Percentiles rank a stretch among this genome's conserved stretches.
Conservation (phyloP, 2,329 filamentous ascomycete species). For the Rutstroemia sp. region DNA sequence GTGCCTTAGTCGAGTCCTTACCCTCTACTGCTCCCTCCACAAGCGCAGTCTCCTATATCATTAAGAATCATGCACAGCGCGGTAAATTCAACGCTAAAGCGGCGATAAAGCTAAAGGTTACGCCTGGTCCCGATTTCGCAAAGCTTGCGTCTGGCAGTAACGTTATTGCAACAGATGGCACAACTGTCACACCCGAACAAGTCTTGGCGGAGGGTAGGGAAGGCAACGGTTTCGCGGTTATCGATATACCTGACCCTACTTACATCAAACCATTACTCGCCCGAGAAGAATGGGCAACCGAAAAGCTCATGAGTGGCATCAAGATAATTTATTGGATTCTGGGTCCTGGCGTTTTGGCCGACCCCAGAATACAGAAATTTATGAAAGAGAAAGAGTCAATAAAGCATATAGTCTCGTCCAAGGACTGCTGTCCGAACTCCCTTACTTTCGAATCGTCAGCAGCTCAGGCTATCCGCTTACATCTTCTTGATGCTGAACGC, state of each 20-base stretch:
- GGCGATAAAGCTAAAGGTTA: slow-evolving; percentile 59
- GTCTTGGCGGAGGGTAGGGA: slow-evolving; percentile 62
- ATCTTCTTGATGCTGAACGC: slow-evolving; percentile 63
- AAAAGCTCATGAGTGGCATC: slow-evolving; percentile 59
- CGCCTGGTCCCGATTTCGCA: slow-evolving; percentile 49
- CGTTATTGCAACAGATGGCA: slow-evolving; percentile 57
- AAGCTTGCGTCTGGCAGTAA: slow-evolving; percentile 54
- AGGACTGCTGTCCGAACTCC: slow-evolving; percentile 68
- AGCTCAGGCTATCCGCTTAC: slow-evolving; percentile 59
- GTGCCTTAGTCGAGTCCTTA: slow-evolving; percentile 52
- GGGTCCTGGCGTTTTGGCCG: slow-evolving; percentile 56
- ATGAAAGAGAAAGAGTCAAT: slow-evolving; percentile 53
- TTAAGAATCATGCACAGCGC: slow-evolving; percentile 66
- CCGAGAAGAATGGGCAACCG: slow-evolving; percentile 64
- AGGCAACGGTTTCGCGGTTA: slow-evolving; percentile 68
- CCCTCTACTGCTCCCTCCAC: slow-evolving; percentile 60
- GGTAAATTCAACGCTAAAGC: slow-evolving; percentile 69
- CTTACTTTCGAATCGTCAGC: slow-evolving; percentile 63
- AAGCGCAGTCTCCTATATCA: slow-evolving; percentile 77
- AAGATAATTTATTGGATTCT: slow-evolving; percentile 74
- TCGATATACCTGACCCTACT: slow-evolving; percentile 66
- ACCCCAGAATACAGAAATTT: slow-evolving; percentile 60
- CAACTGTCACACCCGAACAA: slow-evolving; percentile 74
- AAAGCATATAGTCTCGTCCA: slow-evolving; percentile 71
- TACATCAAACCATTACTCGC: slow-evolving; percentile 65